These are phyloP conservation scores for Scopulariopsis brevicaulis DNA, from an alignment of 2,329 filamentous ascomycete species.

Conservation along the genomic window DNA sequence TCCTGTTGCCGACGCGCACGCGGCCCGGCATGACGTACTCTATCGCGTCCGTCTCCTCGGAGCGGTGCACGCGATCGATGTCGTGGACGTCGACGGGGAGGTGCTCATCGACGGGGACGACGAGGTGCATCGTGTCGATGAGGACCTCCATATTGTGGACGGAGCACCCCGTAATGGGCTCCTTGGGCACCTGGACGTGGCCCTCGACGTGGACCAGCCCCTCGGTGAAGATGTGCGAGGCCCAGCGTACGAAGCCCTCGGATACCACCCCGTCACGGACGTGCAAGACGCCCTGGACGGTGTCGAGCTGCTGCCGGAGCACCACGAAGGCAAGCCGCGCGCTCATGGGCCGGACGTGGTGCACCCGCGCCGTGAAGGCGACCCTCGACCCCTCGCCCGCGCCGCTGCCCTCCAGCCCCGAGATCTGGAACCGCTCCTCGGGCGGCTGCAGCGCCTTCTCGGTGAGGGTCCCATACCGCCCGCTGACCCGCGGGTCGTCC, in stretches of 20 bases:
- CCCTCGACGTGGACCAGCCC: constrained; percentile 69
- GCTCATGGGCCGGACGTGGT: constrained; percentile 73
- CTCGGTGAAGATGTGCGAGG: constrained; percentile 70
- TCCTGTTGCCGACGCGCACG: constrained; percentile 65
- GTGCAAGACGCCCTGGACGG: constrained; percentile 69
- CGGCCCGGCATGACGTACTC: constrained; percentile 54
- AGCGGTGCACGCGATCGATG: constrained; percentile 24
- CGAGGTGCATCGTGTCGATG: constrained; percentile 42
- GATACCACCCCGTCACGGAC: constrained; percentile 15
- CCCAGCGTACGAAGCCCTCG: constrained; percentile 72
- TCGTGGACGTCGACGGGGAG: constrained; percentile 36
- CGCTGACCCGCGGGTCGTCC: constrained; percentile 16
- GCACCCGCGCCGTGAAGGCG: constrained; percentile 57
- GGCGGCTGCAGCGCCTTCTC: constrained; percentile 17
- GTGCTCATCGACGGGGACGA: constrained; percentile 36
- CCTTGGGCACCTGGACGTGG: constrained; percentile 59
- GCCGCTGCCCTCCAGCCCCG: constrained; percentile 15
- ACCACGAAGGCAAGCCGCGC: constrained; percentile 75
- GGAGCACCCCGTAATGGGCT: constrained; percentile 63
- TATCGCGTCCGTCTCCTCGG: constrained; percentile 21
- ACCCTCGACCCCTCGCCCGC: constrained; percentile 43
- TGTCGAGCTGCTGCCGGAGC: constrained; percentile 72
- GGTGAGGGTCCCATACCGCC: constrained; percentile 16
- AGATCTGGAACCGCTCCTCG: constrained; percentile 17
- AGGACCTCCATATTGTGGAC: constrained; percentile 68